Percentiles rank a stretch among this genome's conserved stretches.
Evolutionary conservation across 2,329 filamentous ascomycete genomes (phyloP).

Genomic region (Plectosphaerella sp.): DNA sequence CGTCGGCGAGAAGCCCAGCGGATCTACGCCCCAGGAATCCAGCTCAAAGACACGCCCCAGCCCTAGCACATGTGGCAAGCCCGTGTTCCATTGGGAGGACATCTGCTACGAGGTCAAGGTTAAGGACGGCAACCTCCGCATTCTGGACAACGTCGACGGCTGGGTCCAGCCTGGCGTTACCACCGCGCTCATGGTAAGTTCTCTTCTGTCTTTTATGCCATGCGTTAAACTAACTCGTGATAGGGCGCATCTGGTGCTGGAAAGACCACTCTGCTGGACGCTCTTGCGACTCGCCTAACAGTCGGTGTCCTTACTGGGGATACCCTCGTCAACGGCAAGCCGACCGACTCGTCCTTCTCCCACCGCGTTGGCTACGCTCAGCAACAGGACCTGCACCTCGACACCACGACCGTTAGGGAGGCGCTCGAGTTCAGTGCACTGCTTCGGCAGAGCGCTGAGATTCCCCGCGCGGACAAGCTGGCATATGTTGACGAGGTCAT

Average conservation of each 20-base stretch:
- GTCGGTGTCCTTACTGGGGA: constrained; percentile 70
- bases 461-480: constrained; percentile 28
- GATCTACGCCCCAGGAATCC: not conserved
- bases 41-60: not conserved
- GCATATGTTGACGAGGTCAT: constrained; percentile 24
- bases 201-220: not conserved
- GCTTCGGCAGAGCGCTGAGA: constrained; percentile 59
- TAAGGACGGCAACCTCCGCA: constrained; percentile 58
- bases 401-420: constrained; percentile 66
- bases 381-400: constrained; percentile 67
- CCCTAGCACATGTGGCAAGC: constrained; percentile 8
- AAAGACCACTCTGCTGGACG: constrained; percentile 72
- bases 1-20: not conserved
- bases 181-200: constrained; percentile 64
- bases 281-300: constrained; percentile 66
- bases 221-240: constrained; percentile 11
- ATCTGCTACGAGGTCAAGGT: constrained; percentile 61
- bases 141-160: constrained; percentile 69
- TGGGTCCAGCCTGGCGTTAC: constrained; percentile 74
- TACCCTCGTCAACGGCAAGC: constrained; percentile 64
- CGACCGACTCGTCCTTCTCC: constrained; percentile 63
- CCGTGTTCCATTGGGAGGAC: constrained; percentile 64
- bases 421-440: constrained; percentile 63
- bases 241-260: constrained; percentile 66
- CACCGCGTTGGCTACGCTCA: constrained; percentile 69